Conservation (phyloP, 1,284 basidiomycete genomes). For the Puccinia hordei region DNA sequence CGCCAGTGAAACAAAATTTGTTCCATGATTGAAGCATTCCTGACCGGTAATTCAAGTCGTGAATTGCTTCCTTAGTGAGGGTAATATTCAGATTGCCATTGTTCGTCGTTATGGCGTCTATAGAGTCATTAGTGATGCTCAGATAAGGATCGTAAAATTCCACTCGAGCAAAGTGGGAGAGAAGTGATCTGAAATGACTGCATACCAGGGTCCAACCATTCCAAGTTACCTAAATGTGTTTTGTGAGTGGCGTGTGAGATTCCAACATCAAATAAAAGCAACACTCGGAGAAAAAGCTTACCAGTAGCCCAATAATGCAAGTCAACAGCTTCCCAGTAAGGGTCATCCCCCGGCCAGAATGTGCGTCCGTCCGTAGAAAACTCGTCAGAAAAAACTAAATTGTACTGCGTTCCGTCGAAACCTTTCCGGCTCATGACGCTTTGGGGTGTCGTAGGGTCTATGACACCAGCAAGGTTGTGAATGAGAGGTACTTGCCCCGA, state of each 20-base stretch:
- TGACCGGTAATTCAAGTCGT: constrained; percentile 72
- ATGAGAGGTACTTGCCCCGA: constrained; percentile 71
- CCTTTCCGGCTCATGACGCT: constrained; percentile 62
- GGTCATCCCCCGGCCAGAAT: constrained; percentile 69
- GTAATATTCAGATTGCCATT: constrained; percentile 75
- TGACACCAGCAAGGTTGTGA: constrained; percentile 70
- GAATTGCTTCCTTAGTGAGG: no score
- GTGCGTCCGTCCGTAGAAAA: constrained; percentile 65
- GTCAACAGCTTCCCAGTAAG: no score
- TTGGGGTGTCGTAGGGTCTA: constrained; percentile 74
- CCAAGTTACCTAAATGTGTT: constrained; percentile 63
- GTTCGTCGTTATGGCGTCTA: constrained; percentile 74
- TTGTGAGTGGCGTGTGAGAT: background rate
- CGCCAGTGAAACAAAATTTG: constrained; percentile 92
- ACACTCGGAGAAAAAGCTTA: constrained; percentile 57
- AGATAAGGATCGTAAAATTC: background rate
- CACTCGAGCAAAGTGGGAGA: no score
- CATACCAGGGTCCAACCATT: constrained; percentile 68
- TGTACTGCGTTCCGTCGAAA: constrained; percentile 56
- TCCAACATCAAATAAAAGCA: no score
- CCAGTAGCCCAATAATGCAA: no score
- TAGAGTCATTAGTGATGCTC: constrained; percentile 62
- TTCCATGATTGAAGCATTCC: constrained; percentile 72
- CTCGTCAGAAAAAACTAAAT: constrained; percentile 80
- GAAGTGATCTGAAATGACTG: constrained; percentile 13